Base-by-base conservation (phyloP, 2,329 filamentous ascomycete species). In the Bretziella fagacearum region DNA sequence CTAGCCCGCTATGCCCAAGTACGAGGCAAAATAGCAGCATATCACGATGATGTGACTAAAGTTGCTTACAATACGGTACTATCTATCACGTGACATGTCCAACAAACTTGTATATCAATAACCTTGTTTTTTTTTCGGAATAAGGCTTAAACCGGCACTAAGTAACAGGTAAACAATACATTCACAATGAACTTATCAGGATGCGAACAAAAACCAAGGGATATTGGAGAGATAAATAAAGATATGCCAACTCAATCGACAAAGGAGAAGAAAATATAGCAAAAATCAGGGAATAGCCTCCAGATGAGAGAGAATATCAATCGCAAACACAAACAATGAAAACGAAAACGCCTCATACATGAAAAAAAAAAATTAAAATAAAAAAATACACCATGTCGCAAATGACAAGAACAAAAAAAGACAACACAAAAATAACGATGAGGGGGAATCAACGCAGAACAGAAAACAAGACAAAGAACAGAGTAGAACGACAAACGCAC, bases 401-500 rank as follows among this genome's bases (percentile, higher is more conserved):
- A 46, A 20, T 36, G 15, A 41, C 5, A 42, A 36, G 30, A 27
- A 41, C 17, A 44, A 10, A 23, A 47, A 30, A 36, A 23, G 29
- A 41, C 37, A 49, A 44, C 27, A 40, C 25, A 48, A 46, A 23
- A 17, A 30, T 20, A 27, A 47, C 29, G 18, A 41, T 29, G 25
- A 33, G 26, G 23, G 36, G 22, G 26, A 46, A 48, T 43, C 40
- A 41, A 46, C 29, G 37, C 32, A 30, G 36, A 40, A 22, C 20
- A 30, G 26, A 32, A 41, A 29, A 39, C 15, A 47, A 46, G 42
- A 42, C 41, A 42, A 52, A 7, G 7, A 46, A 45, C 44, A 33
- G 17, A 49, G 8, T 10, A 53, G 49, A 52, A 48, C 32, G 44
- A 52, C 42, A 33, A 42, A 48, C 52, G 29, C 44, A 53, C 47